Base-by-base conservation (phyloP, 2,329 filamentous ascomycete genomes). In the Plenodomus lindquistii region DNA sequence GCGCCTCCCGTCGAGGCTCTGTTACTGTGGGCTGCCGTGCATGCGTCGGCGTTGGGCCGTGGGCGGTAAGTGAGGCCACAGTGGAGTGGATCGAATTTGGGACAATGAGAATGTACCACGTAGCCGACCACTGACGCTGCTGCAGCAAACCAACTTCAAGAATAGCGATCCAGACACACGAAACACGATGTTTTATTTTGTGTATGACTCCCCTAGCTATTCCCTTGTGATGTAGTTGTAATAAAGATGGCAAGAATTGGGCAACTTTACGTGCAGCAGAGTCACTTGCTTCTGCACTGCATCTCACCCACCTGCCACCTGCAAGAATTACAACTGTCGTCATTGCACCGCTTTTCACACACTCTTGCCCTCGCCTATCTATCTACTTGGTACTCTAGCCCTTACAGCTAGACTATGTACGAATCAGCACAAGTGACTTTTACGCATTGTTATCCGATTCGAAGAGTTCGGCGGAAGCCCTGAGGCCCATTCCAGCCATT, bases 381-480 rank as follows among this genome's bases (percentile, higher is more conserved):
- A 11, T 51, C 42, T 46, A 50, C n/a, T n/a, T n/a, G n/a, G n/a
- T n/a, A n/a, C n/a, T 49, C 51, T 44, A 51, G 46, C 52, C 40
- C 17, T 47, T 48, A 22, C 42, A 48, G 51, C 54, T 54, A 65
- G 63, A 61, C 59, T 62, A 71, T 71, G 68, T 70, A 59, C 60
- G 58, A 60, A 50, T 58, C 62, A 60, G 55, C 59, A 48, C 51
- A 54, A 46, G 41, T 24, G 40, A 61, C 52, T 37, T 55, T 50
- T 57, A 54, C 58, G 46, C 62, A 66, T 56, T 61, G 55, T 56
- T 65, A 61, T 55, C 58, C 67, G 60, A 69, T 69, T 60, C 60
- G 66, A 59, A 65, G 66, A 66, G 57, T 62, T 44, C 60, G 68
- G 59, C 68, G 67, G 56, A 64, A 60, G 41, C 54, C 59, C 44